Percentiles rank a stretch among this genome's conserved stretches.
Conservation (phyloP, 2,329 filamentous ascomycete species). For the Rhinocladiella similis region DNA sequence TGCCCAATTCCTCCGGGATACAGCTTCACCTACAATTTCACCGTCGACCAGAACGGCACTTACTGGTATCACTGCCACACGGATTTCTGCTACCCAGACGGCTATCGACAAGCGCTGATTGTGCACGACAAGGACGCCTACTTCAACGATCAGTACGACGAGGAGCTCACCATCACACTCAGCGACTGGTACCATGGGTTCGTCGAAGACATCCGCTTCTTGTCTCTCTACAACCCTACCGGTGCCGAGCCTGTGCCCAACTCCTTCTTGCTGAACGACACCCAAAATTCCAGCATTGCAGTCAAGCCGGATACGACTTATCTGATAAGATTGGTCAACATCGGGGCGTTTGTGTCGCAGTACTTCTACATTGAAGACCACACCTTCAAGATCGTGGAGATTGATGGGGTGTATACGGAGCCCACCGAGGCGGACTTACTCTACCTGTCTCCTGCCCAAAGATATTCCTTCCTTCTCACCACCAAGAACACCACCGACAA, state of each 20-base stretch:
- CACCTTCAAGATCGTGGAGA: conserved; percentile 68
- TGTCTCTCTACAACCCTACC: conserved; percentile 49
- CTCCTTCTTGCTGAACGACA: conserved; percentile 70
- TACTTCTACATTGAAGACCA: conserved; percentile 51
- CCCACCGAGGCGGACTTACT: conserved; percentile 61
- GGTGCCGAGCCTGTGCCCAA: conserved; percentile 67
- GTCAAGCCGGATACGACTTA: conserved; percentile 71
- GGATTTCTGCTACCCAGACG: conserved; percentile 69
- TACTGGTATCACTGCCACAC: conserved; percentile 80
- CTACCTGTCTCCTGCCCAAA: conserved; percentile 68
- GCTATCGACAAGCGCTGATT: conserved; percentile 64
- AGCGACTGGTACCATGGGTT: conserved; percentile 71
- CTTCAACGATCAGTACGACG: conserved; percentile 58
- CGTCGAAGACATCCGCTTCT: conserved; percentile 52
- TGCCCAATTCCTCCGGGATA: conserved; percentile 64
- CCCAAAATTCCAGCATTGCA: conserved; percentile 57
- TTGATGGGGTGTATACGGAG: conserved; percentile 71
- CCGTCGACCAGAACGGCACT: conserved; percentile 67
- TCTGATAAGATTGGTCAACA: conserved; percentile 69
- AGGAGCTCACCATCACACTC: conserved; percentile 64
- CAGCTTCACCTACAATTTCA: conserved; percentile 71
- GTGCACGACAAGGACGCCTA: conserved; percentile 64
- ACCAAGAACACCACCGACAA: conserved; percentile 60
- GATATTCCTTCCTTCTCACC: conserved; percentile 57
- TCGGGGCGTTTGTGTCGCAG: conserved; percentile 65